These are phyloP conservation scores for Xylaria cubensis DNA, from an alignment of 495 filamentous ascomycete species.

Conservation along the genomic window DNA sequence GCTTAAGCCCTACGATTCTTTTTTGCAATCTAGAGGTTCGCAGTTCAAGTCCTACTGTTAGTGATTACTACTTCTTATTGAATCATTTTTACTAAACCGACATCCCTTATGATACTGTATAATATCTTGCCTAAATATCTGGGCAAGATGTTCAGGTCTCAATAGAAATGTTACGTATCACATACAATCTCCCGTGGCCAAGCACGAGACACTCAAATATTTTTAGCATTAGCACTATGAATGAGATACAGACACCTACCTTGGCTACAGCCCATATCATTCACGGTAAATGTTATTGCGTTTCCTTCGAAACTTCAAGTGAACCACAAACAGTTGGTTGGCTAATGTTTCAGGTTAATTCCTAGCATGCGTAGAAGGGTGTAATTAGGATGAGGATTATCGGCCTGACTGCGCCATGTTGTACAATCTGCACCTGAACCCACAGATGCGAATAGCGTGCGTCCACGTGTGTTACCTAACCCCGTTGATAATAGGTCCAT, in stretches of 20 bases:
- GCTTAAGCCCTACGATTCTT: not conserved
- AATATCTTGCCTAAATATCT: no score
- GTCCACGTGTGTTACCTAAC: slow-evolving; percentile 22
- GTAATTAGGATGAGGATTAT: not conserved
- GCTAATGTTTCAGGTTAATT: not conserved
- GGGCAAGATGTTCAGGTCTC: no score
- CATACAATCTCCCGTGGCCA: no score
- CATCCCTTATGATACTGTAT: no score
- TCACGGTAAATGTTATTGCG: no score
- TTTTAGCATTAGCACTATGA: no score
- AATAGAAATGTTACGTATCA: no score
- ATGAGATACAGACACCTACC: not conserved
- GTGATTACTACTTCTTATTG: no score
- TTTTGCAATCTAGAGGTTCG: not conserved
- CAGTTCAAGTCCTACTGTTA: not conserved
- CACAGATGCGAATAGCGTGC: not conserved
- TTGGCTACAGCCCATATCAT: not conserved
- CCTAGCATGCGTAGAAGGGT: not conserved
- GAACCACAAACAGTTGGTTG: no score
- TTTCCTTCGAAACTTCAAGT: no score
- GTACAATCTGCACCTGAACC: not conserved
- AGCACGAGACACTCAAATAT: no score
- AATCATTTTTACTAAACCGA: no score
- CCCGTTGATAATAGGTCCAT: slow-evolving; percentile 40
- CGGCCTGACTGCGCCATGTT: not conserved